Base-by-base conservation (phyloP, 371 early-diverging fungal genomes). In the Funneliformis caledonium region DNA sequence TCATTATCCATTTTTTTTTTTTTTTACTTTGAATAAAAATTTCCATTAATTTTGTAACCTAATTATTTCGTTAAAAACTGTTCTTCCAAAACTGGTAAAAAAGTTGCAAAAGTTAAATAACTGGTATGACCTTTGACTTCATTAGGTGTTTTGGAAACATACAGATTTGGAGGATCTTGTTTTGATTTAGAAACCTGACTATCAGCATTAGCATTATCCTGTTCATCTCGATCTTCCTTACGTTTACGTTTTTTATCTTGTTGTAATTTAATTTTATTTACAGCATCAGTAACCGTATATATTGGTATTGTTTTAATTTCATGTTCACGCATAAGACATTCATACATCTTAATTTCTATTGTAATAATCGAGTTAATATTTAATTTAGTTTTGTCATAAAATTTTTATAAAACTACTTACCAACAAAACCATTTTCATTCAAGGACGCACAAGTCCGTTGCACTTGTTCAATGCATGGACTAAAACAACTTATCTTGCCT, bases 381-480 rank as follows among this genome's bases (percentile, higher is more conserved):
- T 42, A 14, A 37, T 47, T 37, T 60, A 61, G 14, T 8, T 62
- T 56, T 33, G 37, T 3, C 37, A 37, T 37, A 37, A 37, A 16
- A 52, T 47, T 47, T 52, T 52, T 52, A 52, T 56, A 1, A 16
- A 5, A 50, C 50, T 19, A 70, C 86, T 76, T 87, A 93, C 94
- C 93, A 72, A 89, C 88, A 87, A 95, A 98, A 3, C 94, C 95
- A 73, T 92, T 86, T 47, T 93, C 91, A 22, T 91, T 89, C 78
- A 98, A 83, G 47, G 93, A 93, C 16, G 86, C 82, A 4, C 93
- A 94, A 7, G 97, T 94, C 69, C 88, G 85, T 76, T 93, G 92
- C 31, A 98, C 97, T 84, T 98, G 98, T 85, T 98, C 99, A 65
- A 98, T 96, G 80, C 97, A 97, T 2, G 99, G 99, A 78, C 95